phyloP scores from a whole-genome alignment of 2,329 filamentous ascomycete species.

The Fusarium sp. region DNA sequence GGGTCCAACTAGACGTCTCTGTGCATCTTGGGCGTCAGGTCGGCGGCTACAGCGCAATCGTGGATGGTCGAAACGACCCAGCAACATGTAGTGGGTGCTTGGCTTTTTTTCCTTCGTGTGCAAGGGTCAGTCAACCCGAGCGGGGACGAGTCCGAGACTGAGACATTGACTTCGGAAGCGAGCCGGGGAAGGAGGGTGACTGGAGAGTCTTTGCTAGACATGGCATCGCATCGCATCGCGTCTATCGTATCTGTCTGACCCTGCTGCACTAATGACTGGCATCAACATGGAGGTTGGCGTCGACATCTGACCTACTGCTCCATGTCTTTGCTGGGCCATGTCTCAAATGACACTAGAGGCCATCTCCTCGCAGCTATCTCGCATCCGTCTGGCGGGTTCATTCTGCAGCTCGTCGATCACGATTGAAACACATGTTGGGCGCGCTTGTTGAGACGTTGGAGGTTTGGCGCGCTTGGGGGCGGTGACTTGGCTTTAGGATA shows the following conservation, averaged over 20 bases:
- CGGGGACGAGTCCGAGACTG: slow-evolving; percentile 10
- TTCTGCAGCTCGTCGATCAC: slow-evolving; percentile 15
- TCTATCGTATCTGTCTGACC: slow-evolving; percentile 13
- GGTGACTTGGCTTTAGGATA: slow-evolving; percentile 7
- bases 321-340: background rate
- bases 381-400: slow-evolving; percentile 9
- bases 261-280: slow-evolving; percentile 17
- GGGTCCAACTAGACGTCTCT: slow-evolving; percentile 20
- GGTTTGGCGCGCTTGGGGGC: slow-evolving; percentile 2
- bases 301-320: slow-evolving; percentile 5
- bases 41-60: slow-evolving; percentile 41
- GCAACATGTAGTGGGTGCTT: slow-evolving; percentile 3
- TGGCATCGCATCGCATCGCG: slow-evolving; percentile 5
- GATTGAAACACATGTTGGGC: slow-evolving; percentile 8
- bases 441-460: slow-evolving; percentile 27
- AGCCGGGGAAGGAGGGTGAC: slow-evolving; percentile 1
- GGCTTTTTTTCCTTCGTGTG: slow-evolving; percentile 12
- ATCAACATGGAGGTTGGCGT: slow-evolving; percentile 4
- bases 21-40: slow-evolving; percentile 20
- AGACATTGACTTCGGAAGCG: slow-evolving; percentile 6
- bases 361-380: background rate
- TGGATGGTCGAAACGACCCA: slow-evolving; percentile 34
- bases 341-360: background rate
- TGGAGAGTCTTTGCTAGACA: slow-evolving; percentile 2
- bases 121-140: slow-evolving; percentile 31